Conservation (phyloP, 2,329 filamentous ascomycete species). For the Sporothrix pallida region DNA sequence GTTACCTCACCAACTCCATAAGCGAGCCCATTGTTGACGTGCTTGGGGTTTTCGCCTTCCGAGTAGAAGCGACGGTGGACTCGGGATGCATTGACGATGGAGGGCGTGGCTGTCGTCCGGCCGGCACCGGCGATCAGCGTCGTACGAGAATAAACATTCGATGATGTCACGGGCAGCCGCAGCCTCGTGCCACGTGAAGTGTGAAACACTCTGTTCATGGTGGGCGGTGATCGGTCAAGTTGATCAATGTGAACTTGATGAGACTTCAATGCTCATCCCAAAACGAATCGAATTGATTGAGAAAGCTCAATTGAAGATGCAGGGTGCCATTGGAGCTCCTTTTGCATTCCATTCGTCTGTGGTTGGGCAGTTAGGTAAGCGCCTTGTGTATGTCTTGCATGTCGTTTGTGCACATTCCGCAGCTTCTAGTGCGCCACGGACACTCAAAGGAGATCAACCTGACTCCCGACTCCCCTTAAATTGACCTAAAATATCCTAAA, state of each 20-base stretch:
- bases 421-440: not conserved
- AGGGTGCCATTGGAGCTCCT: not conserved
- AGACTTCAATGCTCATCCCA: no score
- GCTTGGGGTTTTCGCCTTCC: not conserved
- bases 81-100: not conserved
- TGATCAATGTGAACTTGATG: no score
- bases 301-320: not conserved
- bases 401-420: not conserved
- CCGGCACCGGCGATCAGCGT: not conserved
- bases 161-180: constrained; percentile 3
- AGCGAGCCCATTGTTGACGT: not conserved
- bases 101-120: not conserved
- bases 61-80: not conserved
- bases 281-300: not conserved
- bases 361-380: constrained; percentile 6
- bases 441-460: not conserved
- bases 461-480: not conserved
- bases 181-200: constrained; percentile 18
- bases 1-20: not conserved
- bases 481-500: not conserved
- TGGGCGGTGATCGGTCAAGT: no score
- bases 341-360: not conserved
- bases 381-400: not conserved
- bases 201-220: not conserved
- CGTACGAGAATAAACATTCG: not conserved